A percentile compares a stretch with the other conserved stretches of the same genome.
These are phyloP conservation scores for Cutaneotrichosporon sp. DNA, from an alignment of 1,284 basidiomycete genomes.

Conservation along the genomic window DNA sequence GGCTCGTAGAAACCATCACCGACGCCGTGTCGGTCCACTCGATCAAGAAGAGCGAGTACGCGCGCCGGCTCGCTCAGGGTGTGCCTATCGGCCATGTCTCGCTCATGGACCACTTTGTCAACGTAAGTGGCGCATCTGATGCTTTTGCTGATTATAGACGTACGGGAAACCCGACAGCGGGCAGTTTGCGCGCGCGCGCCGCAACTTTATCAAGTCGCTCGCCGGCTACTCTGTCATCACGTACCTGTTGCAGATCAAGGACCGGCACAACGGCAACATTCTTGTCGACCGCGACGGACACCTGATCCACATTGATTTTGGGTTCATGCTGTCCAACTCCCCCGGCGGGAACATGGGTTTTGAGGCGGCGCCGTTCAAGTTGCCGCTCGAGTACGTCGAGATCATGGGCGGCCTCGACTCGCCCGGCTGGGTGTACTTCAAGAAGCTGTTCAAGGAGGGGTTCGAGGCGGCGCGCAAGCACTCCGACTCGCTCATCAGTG, in stretches of 20 bases:
- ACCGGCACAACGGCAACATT: constrained; percentile 98
- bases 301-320: constrained; percentile 82
- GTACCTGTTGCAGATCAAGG: constrained; percentile 96
- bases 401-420: constrained; percentile 84
- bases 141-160: constrained; percentile 53
- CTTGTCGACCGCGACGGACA: constrained; percentile 92
- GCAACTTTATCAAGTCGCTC: constrained; percentile 89
- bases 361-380: constrained; percentile 97
- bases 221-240: constrained; percentile 94
- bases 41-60: constrained; percentile 98
- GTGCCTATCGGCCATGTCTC: constrained; percentile 72
- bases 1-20: constrained; percentile 89
- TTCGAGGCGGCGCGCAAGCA: constrained; percentile 94
- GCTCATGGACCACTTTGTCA: constrained; percentile 80
- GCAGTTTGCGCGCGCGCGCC: constrained; percentile 76
- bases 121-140: constrained; percentile 53
- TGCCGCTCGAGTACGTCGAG: constrained; percentile 90
- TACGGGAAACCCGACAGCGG: constrained; percentile 84
- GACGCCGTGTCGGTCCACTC: constrained; percentile 98
- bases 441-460: constrained; percentile 78
- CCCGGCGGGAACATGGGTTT: constrained; percentile 93
- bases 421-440: constrained; percentile 77
- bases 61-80: constrained; percentile 72
- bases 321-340: constrained; percentile 95
- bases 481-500: constrained; percentile 85